A percentile compares a stretch with the other conserved stretches of the same genome.
Conservation (phyloP, 2,329 filamentous ascomycete species). For the Hymenoscyphus occultus region DNA sequence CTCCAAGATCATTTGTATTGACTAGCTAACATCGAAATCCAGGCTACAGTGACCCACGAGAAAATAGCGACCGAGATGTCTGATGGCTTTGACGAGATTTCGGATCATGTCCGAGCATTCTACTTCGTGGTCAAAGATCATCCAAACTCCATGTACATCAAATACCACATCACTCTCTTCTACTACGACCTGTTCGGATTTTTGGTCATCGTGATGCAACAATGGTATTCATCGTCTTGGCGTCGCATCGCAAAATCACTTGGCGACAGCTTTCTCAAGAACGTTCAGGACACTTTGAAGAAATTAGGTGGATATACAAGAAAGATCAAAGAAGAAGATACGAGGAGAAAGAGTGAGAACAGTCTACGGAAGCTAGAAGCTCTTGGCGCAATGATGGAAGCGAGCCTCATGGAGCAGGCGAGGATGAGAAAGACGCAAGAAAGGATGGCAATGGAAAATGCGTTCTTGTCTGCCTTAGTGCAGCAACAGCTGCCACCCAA, state of each 20-base stretch:
- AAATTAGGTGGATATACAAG: neutral
- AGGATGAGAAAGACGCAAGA: neutral
- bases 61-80: neutral
- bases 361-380: neutral
- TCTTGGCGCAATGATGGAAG: neutral
- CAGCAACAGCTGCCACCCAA: neutral
- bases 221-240: conserved; percentile 1
- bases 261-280: neutral
- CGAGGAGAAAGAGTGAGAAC: neutral
- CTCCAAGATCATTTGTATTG: no score
- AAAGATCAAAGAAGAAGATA: neutral
- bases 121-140: neutral
- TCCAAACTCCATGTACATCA: neutral
- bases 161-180: neutral
- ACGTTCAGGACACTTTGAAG: neutral
- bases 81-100: neutral
- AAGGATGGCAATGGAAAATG: neutral
- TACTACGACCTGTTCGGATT: conserved; percentile 1
- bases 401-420: neutral
- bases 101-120: neutral
- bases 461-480: neutral
- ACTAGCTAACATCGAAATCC: neutral
- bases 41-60: neutral
- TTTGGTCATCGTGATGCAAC: neutral
- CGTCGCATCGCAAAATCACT: neutral